Evolutionary conservation across 805 yeast species (phyloP), one percentile per base, ranked within the genome.

Genomic region (Metschnikowia santaceciliae): DNA sequence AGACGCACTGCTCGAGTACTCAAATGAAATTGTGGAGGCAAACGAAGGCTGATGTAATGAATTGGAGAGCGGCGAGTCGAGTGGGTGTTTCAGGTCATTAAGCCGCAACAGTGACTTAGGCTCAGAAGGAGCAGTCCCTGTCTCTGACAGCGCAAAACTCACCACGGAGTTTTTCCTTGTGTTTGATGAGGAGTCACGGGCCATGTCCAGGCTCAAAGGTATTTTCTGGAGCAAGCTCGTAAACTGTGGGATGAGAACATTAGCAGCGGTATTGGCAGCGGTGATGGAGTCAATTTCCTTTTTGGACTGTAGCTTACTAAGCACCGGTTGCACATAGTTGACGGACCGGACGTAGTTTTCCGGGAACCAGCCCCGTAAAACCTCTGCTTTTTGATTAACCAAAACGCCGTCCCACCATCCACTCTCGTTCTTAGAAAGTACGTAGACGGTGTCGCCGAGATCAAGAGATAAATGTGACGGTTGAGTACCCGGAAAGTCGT

Each of bases 391-490:
- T 49, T 51, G 59, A 46, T 35, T 72, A 56, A 65, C 47, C 5
- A 67, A 46, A 15, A 85, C 74, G 10, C 96, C 96, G 65, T 90
- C 96, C 94, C 95, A 88, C 96, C 96, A 90, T 2, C 90, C 88
- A 2, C 81, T 65, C 37, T 77, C 79, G 14, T 81, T 72, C 53
- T 85, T 86, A 14, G 76, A 64, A n/a, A 88, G 62, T 13, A 90
- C 94, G 57, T 84, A 79, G 1, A 90, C 70, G 3, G 86, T 75
- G 55, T 87, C 95, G 17, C 90, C 92, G n/a, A 77, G 69, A 48
- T 66, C 68, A 19, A 86, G 66, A 20, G 78, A 76, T 38, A 86
- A 67, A 42, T 81, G 76, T 39, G 78, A 75, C 1, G 80, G 71
- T 49, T 75, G 77, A 2, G 79, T 79, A 4, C 80, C 77, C 17